phyloP scores from a whole-genome alignment of 441 rosid species.

The Corymbia calophylla region DNA sequence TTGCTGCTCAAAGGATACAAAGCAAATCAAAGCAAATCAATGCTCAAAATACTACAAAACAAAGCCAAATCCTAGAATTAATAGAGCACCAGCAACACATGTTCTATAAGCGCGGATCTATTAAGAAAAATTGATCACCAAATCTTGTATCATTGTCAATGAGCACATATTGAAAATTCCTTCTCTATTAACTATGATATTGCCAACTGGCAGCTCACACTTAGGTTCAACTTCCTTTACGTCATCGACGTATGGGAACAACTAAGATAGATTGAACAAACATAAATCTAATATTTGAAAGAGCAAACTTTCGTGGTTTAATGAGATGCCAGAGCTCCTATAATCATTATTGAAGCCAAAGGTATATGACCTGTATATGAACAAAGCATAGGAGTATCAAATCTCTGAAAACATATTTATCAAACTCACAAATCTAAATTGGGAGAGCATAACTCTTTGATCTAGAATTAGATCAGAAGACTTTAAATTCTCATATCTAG shows the following conservation, averaged over 20 bases:
- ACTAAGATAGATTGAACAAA: background rate
- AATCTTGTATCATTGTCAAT: background rate
- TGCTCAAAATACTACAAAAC: background rate
- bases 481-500: background rate
- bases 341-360: background rate
- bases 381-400: accelerated
- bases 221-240: background rate
- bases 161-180: background rate
- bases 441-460: background rate
- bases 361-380: accelerated
- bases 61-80: background rate
- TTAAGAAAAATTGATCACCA: background rate
- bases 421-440: background rate
- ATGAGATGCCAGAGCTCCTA: accelerated
- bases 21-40: background rate
- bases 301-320: accelerated
- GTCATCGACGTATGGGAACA: background rate
- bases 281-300: background rate
- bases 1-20: background rate
- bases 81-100: accelerated
- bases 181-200: background rate
- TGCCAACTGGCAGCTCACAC: accelerated
- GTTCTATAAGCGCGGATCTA: background rate
- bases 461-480: background rate
- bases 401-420: background rate